Evolutionary conservation across 495 filamentous ascomycete species (phyloP).

Genomic region (Evernia prunastri): DNA sequence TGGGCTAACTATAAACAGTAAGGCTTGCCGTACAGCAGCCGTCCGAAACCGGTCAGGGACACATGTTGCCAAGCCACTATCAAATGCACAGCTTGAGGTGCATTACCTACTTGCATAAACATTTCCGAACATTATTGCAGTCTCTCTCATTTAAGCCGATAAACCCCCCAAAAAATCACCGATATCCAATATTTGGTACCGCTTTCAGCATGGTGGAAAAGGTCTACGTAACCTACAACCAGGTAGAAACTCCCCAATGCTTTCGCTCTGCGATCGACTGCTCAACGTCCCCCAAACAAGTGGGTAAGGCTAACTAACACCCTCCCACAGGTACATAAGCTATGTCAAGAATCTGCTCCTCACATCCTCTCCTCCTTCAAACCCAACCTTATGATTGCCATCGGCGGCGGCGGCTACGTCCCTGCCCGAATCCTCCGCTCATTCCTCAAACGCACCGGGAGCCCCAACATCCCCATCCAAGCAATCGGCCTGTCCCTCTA

Average conservation of each 20-base stretch:
- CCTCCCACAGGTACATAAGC: slow-evolving; percentile 74
- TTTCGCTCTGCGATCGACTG: not conserved
- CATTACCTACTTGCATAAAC: slow-evolving; percentile 6
- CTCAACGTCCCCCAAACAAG: not conserved
- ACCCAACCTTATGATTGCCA: slow-evolving; percentile 96
- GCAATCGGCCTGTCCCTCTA: slow-evolving; percentile 97
- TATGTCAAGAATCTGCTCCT: slow-evolving; percentile 79
- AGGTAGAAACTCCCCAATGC: slow-evolving; percentile 45
- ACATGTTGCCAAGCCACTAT: not conserved
- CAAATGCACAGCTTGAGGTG: not conserved
- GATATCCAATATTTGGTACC: not conserved
- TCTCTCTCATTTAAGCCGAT: not conserved
- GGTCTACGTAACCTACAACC: slow-evolving; percentile 90
- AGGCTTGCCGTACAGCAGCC: not conserved
- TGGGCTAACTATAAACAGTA: not conserved
- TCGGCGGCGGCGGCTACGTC: slow-evolving; percentile 95
- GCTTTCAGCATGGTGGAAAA: slow-evolving; percentile 69
- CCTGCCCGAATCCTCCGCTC: slow-evolving; percentile 95
- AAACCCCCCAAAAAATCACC: not conserved
- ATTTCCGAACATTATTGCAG: not conserved
- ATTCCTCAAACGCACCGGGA: slow-evolving; percentile 85
- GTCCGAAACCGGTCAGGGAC: not conserved
- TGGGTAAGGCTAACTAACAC: slow-evolving; percentile 10
- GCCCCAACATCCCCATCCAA: slow-evolving; percentile 97
- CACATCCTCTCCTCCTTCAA: slow-evolving; percentile 75